Evolutionary conservation across 2,329 filamentous ascomycete genomes (phyloP).

Genomic region (Rugonectria rugulosa): DNA sequence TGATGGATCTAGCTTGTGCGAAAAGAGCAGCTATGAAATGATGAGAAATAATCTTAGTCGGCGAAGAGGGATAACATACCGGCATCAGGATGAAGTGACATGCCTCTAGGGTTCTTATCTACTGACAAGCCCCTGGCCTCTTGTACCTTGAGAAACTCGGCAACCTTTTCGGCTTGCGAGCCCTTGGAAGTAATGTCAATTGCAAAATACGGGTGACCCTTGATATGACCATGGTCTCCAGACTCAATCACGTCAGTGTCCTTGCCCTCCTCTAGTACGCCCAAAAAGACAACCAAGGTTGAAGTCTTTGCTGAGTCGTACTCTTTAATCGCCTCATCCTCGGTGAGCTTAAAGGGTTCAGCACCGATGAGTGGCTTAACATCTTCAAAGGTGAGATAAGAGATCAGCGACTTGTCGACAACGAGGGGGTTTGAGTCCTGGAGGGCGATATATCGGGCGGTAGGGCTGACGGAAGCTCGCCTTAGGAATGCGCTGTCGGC

Average conservation of each 20-base stretch:
- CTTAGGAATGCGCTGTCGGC: slow-evolving; percentile 74
- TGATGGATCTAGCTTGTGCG: slow-evolving; percentile 83
- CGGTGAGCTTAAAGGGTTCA: slow-evolving; percentile 73
- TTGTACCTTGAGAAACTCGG: slow-evolving; percentile 50
- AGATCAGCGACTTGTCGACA: slow-evolving; percentile 63
- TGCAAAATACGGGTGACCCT: slow-evolving; percentile 85
- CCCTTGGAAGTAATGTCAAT: slow-evolving; percentile 83
- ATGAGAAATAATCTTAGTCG: too few relatives aligned
- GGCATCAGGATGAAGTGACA: slow-evolving; percentile 66
- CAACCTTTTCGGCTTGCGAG: slow-evolving; percentile 67
- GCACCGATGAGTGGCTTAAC: slow-evolving; percentile 74
- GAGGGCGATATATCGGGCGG: slow-evolving; percentile 78
- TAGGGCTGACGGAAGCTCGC: slow-evolving; percentile 70
- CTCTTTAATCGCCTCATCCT: slow-evolving; percentile 74
- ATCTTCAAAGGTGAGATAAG: slow-evolving; percentile 73
- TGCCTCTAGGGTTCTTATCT: slow-evolving; percentile 69
- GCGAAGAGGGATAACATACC: too few relatives aligned
- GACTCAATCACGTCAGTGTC: slow-evolving; percentile 40
- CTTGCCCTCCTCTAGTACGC: slow-evolving; percentile 74
- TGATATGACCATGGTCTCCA: slow-evolving; percentile 70
- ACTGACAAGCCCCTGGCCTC: slow-evolving; percentile 70
- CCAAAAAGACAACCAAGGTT: slow-evolving; percentile 84
- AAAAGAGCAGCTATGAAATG: slow-evolving; percentile 77
- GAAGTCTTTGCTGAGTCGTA: slow-evolving; percentile 75
- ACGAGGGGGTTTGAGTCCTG: slow-evolving; percentile 80